Evolutionary conservation across 108 stramenopile species (phyloP).

Genomic region (Hondaea fermentalgiana): DNA sequence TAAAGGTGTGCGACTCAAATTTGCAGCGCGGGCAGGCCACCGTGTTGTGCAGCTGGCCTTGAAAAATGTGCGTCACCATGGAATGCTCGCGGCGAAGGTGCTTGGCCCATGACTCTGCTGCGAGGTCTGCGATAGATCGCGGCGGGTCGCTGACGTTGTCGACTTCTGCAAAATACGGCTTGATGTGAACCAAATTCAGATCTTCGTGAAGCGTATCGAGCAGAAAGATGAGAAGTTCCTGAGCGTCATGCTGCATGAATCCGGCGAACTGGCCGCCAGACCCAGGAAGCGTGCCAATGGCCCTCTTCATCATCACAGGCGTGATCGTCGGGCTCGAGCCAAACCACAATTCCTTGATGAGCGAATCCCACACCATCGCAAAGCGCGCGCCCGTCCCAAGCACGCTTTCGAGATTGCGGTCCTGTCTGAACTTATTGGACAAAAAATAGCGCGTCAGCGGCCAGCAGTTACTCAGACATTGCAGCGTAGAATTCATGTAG

Average conservation of each 20-base stretch:
- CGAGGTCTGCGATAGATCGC: slow-evolving; percentile 68
- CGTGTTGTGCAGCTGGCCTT: slow-evolving; percentile 85
- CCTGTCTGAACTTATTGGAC: slow-evolving; percentile 29
- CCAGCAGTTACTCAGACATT: slow-evolving; percentile 36
- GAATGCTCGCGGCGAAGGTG: slow-evolving; percentile 75
- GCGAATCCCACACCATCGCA: slow-evolving; percentile 69
- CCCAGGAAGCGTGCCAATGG: slow-evolving; percentile 61
- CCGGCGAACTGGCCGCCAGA: slow-evolving; percentile 86
- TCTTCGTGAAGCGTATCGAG: slow-evolving; percentile 96
- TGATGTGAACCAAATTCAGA: slow-evolving; percentile 81
- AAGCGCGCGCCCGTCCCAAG: slow-evolving; percentile 86
- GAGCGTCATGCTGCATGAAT: slow-evolving; percentile 96
- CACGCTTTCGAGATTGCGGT: slow-evolving; percentile 79
- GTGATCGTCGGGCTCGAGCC: slow-evolving; percentile 60
- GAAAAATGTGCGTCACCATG: slow-evolving; percentile 71
- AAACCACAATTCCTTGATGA: slow-evolving; percentile 86
- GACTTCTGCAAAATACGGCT: slow-evolving; percentile 67
- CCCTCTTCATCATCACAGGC: slow-evolving; percentile 67
- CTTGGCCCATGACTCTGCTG: slow-evolving; percentile 80
- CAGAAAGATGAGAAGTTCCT: slow-evolving; percentile 86
- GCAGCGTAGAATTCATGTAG: slow-evolving; percentile 40
- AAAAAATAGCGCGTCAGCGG: slow-evolving; percentile 40
- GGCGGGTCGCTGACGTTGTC: slow-evolving; percentile 54
- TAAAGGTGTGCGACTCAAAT: neutral
- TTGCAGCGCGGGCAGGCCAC: slow-evolving; percentile 51